Base-by-base conservation (phyloP, 2,329 filamentous ascomycete species). In the Plectosphaerella cucumerina region DNA sequence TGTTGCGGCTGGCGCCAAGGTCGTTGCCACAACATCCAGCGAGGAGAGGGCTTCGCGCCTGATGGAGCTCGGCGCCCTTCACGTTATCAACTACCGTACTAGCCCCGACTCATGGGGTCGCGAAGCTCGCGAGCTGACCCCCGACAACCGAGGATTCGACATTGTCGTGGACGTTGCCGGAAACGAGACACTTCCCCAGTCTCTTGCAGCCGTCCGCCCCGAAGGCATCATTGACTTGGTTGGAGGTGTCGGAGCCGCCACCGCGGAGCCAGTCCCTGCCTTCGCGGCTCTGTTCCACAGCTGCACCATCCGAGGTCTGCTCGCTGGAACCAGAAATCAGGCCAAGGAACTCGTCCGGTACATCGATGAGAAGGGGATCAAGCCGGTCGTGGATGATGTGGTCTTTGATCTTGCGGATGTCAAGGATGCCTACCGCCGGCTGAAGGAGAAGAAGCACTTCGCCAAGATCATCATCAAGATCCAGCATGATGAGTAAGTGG, bases 141-240 rank as follows among this genome's bases (percentile, higher is more conserved):
- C 68, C 0, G 64, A 69, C 1, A 71, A 71, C 2, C 60, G 58
- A 2, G 86, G 86, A 12, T 78, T 86, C 8, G 77, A 87, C 58
- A 73, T 84, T 53, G 69, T 89, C 37, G 60, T 87, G 37, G 86
- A 89, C 58, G 78, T 87, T n/a, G 85, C 82, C 12, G 85, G 85
- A 0, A 72, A 80, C 1, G 74, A 72, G n/a, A 87, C 84, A 0
- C 73, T 88, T 56, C 59, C 68, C 3, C 74, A 85, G 60, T 76
- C 73, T 3, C 66, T 86, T 39, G 75, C 75, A 55, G 76, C 77
- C 2, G 67, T 82, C 1, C 57, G 62, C 0, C 49, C 59, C 0
- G 63, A 69, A 14, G 70, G 70, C 0, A n/a, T 69, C 5, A 53
- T 75, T 20, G 52, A 56, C 3, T 39, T 68, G 2, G 56, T 65